Evolutionary conservation across 495 filamentous ascomycete species (phyloP), one percentile per base, ranked within the genome.

Genomic region (Aspergillus sclerotiicarbonarius): DNA sequence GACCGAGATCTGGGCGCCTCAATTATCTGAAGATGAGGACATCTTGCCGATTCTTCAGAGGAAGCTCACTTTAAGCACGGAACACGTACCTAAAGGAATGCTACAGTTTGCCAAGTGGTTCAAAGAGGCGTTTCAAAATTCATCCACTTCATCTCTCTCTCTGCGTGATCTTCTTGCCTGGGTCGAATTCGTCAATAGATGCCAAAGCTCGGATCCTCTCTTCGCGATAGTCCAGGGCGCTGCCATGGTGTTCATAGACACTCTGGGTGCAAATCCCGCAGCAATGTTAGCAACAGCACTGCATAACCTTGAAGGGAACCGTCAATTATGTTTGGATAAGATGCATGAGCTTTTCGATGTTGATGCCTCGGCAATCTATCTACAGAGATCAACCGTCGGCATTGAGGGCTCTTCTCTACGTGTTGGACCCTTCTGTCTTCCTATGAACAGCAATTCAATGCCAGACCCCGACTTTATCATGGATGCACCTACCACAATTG

Each of bases 1-100:
- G 75, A 99, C 95, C 0, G 95, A 99, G 68, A 96, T 99, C 19
- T 99, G 95, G 95, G 95, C 96, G 0, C 91, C 94, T 4, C 79
- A 91, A 3, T 75, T 79, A 45, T 89, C 89, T 0, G 90, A 94
- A 43, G 79, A 81, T 35, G 86, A 92, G 29, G 95, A 99, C 66
- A 85, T 97, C 25, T 72, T 92, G 32, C 88, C 94, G 45, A 97
- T 99, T 53, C 85, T 96, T 8, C 75, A 80, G 31, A 84, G 84
- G 32, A 96, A 94, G 68, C 76, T 98, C 6, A 60, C 76, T 4
- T 77, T 87, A 60, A 80, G 88, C 1, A 58, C 66, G 13, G 69
- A 77, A 31, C 54, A 67, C 1, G 54, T 72, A 8, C 59, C 76
- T 16, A 74, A 71, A 4, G 72, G 82, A 19, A 90, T 99, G 70